A percentile compares a stretch with the other conserved stretches of the same genome.
Conservation (phyloP, 148 eudicot genomes). For the Polygonum aviculare region DNA sequence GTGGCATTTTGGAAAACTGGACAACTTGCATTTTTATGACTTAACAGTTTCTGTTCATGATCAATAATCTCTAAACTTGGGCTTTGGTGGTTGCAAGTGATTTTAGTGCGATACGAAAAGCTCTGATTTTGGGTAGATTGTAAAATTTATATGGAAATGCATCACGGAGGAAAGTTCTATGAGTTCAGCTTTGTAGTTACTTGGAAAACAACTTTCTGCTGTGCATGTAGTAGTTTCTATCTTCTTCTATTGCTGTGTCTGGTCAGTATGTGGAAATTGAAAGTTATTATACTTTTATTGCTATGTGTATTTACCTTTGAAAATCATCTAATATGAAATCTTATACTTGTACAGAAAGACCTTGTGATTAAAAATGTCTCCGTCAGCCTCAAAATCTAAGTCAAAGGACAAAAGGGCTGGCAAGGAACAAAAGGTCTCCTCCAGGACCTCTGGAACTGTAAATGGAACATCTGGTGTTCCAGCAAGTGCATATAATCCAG, state of each 20-base stretch:
- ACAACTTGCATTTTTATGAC: neutral
- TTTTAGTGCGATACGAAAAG: neutral
- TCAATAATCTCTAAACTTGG: neutral
- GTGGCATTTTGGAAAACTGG: too few relatives aligned
- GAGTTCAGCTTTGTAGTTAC: neutral
- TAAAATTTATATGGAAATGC: neutral
- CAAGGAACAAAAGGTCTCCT: conserved; percentile 68
- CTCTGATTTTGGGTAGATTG: neutral
- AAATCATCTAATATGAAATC: neutral
- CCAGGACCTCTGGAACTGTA: conserved; percentile 46
- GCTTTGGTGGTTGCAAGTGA: neutral
- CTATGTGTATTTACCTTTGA: neutral
- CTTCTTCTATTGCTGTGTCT: neutral
- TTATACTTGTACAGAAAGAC: neutral
- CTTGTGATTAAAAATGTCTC: conserved; percentile 47
- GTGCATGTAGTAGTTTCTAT: neutral
- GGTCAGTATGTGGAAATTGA: neutral
- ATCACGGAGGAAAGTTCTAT: neutral
- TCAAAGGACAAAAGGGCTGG: conserved; percentile 71
- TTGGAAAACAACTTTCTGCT: neutral
- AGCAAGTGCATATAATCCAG: conserved; percentile 85
- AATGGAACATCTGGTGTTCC: conserved; percentile 39
- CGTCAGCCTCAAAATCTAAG: conserved; percentile 56
- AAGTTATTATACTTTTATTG: neutral
- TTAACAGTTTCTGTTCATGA: neutral